A percentile compares a stretch with the other conserved stretches of the same genome.
phyloP scores from a whole-genome alignment of 768 basidiomycete genomes.

The Podaxis rugospora region DNA sequence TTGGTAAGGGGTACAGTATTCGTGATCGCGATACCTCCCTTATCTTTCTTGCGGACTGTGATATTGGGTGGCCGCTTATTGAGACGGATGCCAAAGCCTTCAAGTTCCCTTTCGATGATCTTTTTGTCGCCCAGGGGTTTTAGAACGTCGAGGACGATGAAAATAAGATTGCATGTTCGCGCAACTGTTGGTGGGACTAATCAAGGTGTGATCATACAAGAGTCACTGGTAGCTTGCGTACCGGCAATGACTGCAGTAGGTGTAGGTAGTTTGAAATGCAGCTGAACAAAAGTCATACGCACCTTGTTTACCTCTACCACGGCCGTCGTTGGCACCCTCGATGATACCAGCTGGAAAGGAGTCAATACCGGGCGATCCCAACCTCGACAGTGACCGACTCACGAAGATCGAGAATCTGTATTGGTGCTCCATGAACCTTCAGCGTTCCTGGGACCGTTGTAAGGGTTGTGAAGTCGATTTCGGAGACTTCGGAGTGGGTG shows the following conservation, averaged over 20 bases:
- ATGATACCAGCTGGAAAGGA: constrained; percentile 80
- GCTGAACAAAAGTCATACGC: constrained; percentile 23
- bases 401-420: constrained; percentile 93
- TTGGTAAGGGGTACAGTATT: constrained; percentile 96
- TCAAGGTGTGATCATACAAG: neutral
- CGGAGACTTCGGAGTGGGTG: constrained; percentile 93
- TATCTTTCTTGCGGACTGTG: constrained; percentile 80
- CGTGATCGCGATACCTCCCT: constrained; percentile 90
- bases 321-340: constrained; percentile 94
- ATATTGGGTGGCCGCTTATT: constrained; percentile 94
- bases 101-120: constrained; percentile 87
- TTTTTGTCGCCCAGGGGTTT: constrained; percentile 97
- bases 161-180: constrained; percentile 96
- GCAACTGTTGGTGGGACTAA: constrained; percentile 56
- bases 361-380: neutral
- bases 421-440: constrained; percentile 92
- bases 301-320: constrained; percentile 94
- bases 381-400: constrained; percentile 24
- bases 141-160: constrained; percentile 96
- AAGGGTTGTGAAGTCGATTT: constrained; percentile 94
- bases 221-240: constrained; percentile 29
- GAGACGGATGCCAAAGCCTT: constrained; percentile 96
- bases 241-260: constrained; percentile 64
- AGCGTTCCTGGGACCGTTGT: constrained; percentile 95
- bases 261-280: neutral